These are phyloP conservation scores for Aurinia saxatilis DNA, from an alignment of 345 rosid genomes.

Conservation along the genomic window DNA sequence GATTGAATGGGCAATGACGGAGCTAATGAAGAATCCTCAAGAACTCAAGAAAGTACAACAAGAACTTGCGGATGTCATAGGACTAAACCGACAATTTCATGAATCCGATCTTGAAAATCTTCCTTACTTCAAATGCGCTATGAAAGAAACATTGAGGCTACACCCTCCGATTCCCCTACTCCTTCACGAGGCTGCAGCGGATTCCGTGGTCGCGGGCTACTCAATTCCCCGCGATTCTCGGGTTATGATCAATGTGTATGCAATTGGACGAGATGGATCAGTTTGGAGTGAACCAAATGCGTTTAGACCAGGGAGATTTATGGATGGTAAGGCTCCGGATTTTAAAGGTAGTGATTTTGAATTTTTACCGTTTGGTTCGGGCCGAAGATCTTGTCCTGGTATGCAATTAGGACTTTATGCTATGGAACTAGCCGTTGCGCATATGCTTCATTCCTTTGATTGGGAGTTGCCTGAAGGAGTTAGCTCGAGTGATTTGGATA, in stretches of 20 bases:
- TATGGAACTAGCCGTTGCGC: slow-evolving; percentile 53
- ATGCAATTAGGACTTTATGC: slow-evolving; percentile 73
- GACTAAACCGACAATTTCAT: slow-evolving; percentile 41
- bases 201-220: slow-evolving; percentile 49
- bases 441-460: slow-evolving; percentile 61
- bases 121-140: slow-evolving; percentile 42
- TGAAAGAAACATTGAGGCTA: slow-evolving; percentile 64
- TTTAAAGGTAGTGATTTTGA: slow-evolving; percentile 56
- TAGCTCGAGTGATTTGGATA: slow-evolving; percentile 52
- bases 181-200: slow-evolving; percentile 57
- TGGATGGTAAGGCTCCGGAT: slow-evolving; percentile 41
- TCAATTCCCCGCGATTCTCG: slow-evolving; percentile 46
- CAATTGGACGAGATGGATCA: slow-evolving; percentile 49
- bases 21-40: slow-evolving; percentile 51
- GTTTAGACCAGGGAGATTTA: slow-evolving; percentile 53
- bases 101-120: slow-evolving; percentile 60
- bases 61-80: slow-evolving; percentile 52
- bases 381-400: slow-evolving; percentile 79
- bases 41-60: slow-evolving; percentile 46
- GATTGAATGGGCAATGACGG: slow-evolving; percentile 74
- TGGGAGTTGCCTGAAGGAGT: slow-evolving; percentile 68
- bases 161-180: slow-evolving; percentile 86
- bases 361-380: slow-evolving; percentile 72
- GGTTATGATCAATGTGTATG: slow-evolving; percentile 59
- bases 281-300: slow-evolving; percentile 55